Base-by-base conservation (phyloP, 768 basidiomycete species). In the Suillus variegatus region DNA sequence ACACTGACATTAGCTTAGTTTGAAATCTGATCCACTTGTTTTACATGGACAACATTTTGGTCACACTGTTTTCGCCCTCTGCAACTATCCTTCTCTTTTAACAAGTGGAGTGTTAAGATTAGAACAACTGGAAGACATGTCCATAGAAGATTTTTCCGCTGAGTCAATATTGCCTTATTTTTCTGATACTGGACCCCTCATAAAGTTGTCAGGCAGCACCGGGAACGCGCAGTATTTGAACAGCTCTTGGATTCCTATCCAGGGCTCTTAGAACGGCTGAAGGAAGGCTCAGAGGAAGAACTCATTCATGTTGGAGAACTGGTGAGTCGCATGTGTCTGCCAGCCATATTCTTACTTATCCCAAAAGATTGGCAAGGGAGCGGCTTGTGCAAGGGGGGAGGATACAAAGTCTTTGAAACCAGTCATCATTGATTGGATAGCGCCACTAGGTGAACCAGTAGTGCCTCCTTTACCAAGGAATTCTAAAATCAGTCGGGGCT, bases 321-420 rank as follows among this genome's bases (percentile, higher is more conserved):
- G 51, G 72, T 72, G 32, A 10, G 64, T 68, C 3, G 25, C 22
- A 40, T 32, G 32, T 28, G 9, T 40, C 35, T 22, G 12, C 14
- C 14, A n/a, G 4, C 20, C 10, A 62, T 35, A 14, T 28, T 40
- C 18, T 57, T 38, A 28, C 16, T 36, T 63, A 43, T 63, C 6
- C 44, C n/a, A 43, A 9, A n/a, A 76, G 75, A 61, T 75, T 22
- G 69, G 70, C 32, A 76, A 74, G 65, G 70, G 75, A 20, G 62
- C 66, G 3, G 63, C 65, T 36, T 52, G 68, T 20, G 69, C 72
- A 1, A 49, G 70, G 38, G 51, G 60, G 22, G 66, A 67, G 32
- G 54, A 67, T 41, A 67, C 61, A 22, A 67, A 67, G 41, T 47
- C 28, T 55, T 66, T 54, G 70, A 74, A 74, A 62, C 54, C 63